Conservation (phyloP, 345 rosid species). For the Kernera saxatilis region DNA sequence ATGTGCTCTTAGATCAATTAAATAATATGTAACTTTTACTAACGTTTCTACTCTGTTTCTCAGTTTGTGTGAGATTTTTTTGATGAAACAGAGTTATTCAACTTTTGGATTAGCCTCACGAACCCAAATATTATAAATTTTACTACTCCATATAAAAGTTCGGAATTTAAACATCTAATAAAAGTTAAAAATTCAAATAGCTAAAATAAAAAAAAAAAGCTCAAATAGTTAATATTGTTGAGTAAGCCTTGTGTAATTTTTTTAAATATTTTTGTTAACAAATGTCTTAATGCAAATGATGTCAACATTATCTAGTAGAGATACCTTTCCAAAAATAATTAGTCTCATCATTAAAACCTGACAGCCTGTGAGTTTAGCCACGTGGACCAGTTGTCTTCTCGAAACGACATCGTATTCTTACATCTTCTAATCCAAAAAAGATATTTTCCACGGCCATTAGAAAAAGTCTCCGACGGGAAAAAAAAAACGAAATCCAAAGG, state of each 20-base stretch:
- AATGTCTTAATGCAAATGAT: neutral
- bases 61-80: too few relatives aligned
- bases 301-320: neutral
- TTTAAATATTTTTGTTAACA: neutral
- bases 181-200: too few relatives aligned
- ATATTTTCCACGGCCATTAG: slow-evolving; percentile 2
- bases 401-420: neutral
- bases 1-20: too few relatives aligned
- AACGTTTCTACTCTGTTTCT: too few relatives aligned
- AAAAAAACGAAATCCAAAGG: neutral
- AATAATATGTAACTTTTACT: too few relatives aligned
- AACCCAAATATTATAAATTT: too few relatives aligned
- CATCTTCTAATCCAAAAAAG: neutral
- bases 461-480: slow-evolving; percentile 6
- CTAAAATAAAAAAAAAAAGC: too few relatives aligned
- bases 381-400: neutral
- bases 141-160: too few relatives aligned
- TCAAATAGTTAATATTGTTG: too few relatives aligned
- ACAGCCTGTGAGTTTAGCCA: neutral
- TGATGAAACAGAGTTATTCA: too few relatives aligned
- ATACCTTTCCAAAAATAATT: neutral
- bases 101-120: too few relatives aligned
- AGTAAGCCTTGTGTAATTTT: neutral
- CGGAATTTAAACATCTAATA: too few relatives aligned
- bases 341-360: neutral